A percentile compares a stretch with the other conserved stretches of the same genome.
These are phyloP conservation scores for Mycocentrospora acerina DNA, from an alignment of 2,329 filamentous ascomycete genomes.

Conservation along the genomic window DNA sequence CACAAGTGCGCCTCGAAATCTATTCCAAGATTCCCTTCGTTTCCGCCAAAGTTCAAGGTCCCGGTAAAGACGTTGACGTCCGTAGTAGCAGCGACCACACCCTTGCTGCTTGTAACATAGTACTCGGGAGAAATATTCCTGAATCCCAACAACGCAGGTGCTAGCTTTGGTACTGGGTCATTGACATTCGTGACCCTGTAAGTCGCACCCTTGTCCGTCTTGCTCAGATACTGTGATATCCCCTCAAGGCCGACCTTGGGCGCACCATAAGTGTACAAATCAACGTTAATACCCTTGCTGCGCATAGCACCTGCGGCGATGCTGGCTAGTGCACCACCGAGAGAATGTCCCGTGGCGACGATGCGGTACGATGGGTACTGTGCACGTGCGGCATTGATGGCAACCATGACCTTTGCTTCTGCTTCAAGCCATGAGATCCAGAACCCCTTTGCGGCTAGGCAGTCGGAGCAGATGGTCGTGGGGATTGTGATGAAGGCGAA, in stretches of 20 bases:
- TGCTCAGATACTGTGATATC: slow-evolving; percentile 57
- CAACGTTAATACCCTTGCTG: slow-evolving; percentile 48
- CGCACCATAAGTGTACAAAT: slow-evolving; percentile 67
- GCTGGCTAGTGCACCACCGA: slow-evolving; percentile 66
- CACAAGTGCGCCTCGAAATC: slow-evolving; percentile 36
- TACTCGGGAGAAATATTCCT: slow-evolving; percentile 70
- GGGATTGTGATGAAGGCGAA: slow-evolving; percentile 46
- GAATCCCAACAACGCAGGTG: slow-evolving; percentile 62
- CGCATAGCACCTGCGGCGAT: slow-evolving; percentile 62
- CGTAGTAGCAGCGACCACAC: slow-evolving; percentile 13
- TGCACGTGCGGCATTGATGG: slow-evolving; percentile 48
- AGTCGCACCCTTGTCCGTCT: slow-evolving; percentile 54
- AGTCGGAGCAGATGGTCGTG: slow-evolving; percentile 48
- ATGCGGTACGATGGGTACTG: slow-evolving; percentile 56
- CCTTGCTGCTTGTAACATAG: slow-evolving; percentile 44
- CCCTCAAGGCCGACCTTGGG: slow-evolving; percentile 64
- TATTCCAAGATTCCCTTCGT: slow-evolving; percentile 29
- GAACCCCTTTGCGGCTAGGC: slow-evolving; percentile 61
- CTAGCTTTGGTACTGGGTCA: slow-evolving; percentile 70
- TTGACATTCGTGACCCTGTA: slow-evolving; percentile 67
- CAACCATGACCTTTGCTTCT: slow-evolving; percentile 43
- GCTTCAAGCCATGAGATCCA: slow-evolving; percentile 60
- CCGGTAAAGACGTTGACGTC: slow-evolving; percentile 27
- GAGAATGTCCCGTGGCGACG: slow-evolving; percentile 66
- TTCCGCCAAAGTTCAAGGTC: slow-evolving; percentile 25